Conservation (phyloP, 768 basidiomycete species). For the Boletellus sp. region DNA sequence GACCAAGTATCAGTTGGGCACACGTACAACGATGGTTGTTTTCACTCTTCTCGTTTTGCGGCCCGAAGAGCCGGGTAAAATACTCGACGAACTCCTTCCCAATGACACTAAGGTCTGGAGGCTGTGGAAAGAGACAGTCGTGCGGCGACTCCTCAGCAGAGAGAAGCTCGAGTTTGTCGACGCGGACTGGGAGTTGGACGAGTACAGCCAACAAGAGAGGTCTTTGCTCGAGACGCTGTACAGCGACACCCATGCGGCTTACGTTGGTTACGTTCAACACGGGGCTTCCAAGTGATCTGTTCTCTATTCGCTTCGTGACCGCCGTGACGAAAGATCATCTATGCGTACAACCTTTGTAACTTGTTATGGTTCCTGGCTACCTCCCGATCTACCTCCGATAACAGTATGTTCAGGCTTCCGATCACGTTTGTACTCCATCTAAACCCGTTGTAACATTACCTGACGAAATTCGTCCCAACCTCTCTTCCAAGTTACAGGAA, state of each 20-base stretch:
- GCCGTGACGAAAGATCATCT: background rate
- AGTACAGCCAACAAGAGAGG: slow-evolving; percentile 15
- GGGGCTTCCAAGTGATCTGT: slow-evolving; percentile 6
- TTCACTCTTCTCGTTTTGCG: slow-evolving; percentile 23
- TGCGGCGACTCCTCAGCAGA: slow-evolving; percentile 11
- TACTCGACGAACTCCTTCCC: slow-evolving; percentile 25
- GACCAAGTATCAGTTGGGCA: slow-evolving; percentile 26
- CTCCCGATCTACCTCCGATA: background rate
- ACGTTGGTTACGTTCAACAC: slow-evolving; percentile 19
- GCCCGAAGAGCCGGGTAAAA: slow-evolving; percentile 17
- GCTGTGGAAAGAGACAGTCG: slow-evolving; percentile 20
- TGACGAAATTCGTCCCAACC: no score
- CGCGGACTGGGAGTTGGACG: slow-evolving; percentile 21
- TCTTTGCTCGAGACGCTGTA: slow-evolving; percentile 23
- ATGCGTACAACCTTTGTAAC: background rate
- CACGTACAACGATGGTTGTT: slow-evolving; percentile 24
- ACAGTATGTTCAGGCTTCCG: background rate
- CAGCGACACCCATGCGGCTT: slow-evolving; percentile 23
- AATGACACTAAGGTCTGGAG: slow-evolving; percentile 31
- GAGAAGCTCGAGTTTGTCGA: slow-evolving; percentile 23
- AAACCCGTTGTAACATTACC: no score
- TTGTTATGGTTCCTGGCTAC: background rate
- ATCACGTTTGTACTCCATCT: no score
- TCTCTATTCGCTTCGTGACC: background rate
- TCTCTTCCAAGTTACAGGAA: no score